Evolutionary conservation across 2,329 filamentous ascomycete genomes (phyloP), one percentile per base, ranked within the genome.

Genomic region (Byssothecium circinans): DNA sequence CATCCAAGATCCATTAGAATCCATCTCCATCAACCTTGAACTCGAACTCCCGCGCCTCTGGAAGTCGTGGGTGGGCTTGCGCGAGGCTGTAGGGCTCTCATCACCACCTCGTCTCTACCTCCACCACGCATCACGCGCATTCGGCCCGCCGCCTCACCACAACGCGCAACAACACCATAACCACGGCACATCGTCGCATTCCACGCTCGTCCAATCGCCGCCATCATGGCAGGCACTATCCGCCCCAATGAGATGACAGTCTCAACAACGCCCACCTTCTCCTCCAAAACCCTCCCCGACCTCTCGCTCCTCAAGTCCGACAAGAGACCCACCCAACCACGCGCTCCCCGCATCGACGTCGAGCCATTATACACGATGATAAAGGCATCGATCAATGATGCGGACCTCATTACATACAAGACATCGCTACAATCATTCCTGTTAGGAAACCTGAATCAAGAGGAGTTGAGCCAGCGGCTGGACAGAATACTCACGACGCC

Each of bases 311-410:
- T 59, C 30, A 67, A 77, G 53, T 79, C 79, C 50, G 74, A 76
- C 39, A 75, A 75, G 42, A 80, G 79, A 58, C 71, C 74, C 22
- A 65, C 76, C 46, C 75, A 76, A 42, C 75, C 75, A n/a, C 60
- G 64, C 39, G 77, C 81, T 19, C 82, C 81, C 55, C 79, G 83
- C 52, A 76, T 86, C 46, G 83, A 86, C 57, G 70, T 84, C 42
- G 83, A 86, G 62, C 81, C 82, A 20, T 73, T 84, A 41, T 85
- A 86, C 61, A 78, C 80, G 8, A 78, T 81, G 50, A 73, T 86
- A 44, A 85, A 85, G 62, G 72, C 75, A 41, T 77, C 78, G 17
- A 78, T 86, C 49, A 80, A 78, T 49, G 80, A 84, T 48, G 49
- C 58, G 12, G 74, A 79, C 55, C 86, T 82, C 82, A 70, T 74